Evolutionary conservation across 140 eudicot genomes (phyloP).

Genomic region (Flaveria floridana): DNA sequence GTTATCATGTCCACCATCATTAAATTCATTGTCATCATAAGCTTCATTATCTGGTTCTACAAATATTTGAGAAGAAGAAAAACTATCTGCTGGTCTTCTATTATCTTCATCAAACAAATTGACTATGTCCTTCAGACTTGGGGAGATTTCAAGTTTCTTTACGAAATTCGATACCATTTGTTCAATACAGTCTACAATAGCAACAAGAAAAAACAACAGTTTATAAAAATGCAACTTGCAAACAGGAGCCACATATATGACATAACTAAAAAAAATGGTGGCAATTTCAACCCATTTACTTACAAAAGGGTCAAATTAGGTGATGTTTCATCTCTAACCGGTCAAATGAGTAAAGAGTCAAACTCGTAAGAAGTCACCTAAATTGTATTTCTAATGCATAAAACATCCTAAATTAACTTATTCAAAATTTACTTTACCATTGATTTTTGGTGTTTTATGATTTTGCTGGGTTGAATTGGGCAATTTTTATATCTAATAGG

Average conservation of each 20-base stretch:
- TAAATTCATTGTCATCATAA: too few relatives aligned
- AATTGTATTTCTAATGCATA: background rate
- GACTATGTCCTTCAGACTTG: conserved; percentile 67
- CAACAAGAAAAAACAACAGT: conserved; percentile 4
- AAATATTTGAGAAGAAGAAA: too few relatives aligned
- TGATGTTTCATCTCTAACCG: background rate
- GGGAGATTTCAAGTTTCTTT: conserved; percentile 61
- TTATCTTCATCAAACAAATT: conserved; percentile 61
- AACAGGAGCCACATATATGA: background rate
- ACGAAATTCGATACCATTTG: conserved; percentile 62
- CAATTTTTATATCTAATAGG: background rate
- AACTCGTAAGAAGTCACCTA: background rate
- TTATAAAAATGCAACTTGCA: conserved; percentile 6
- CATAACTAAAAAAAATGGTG: background rate
- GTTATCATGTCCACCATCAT: too few relatives aligned
- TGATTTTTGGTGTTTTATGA: too few relatives aligned
- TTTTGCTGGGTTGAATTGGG: background rate
- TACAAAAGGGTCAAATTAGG: background rate
- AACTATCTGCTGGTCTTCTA: conserved; percentile 35
- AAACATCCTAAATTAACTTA: background rate
- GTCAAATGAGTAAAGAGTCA: background rate
- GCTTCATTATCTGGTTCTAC: too few relatives aligned
- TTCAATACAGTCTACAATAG: conserved; percentile 57
- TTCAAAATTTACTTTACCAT: background rate
- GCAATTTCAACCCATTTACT: background rate